phyloP scores from a whole-genome alignment of 192 early-diverging fungal species.

The Entomortierella parvispora region DNA sequence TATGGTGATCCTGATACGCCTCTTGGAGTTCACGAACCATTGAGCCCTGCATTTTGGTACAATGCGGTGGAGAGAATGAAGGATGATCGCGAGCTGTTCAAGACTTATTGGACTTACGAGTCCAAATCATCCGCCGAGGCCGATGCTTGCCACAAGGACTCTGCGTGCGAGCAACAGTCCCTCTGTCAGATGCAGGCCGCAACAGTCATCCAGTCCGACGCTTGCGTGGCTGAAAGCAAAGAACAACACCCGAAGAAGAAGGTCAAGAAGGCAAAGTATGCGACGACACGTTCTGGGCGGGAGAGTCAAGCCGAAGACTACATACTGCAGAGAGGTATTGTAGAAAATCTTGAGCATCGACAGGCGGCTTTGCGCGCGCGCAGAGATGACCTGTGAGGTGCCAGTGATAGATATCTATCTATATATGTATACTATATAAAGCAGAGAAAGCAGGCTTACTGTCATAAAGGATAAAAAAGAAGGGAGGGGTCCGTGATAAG shows the following conservation, averaged over 20 bases:
- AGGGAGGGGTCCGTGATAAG: too few relatives aligned
- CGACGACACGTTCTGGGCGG: conserved; percentile 13
- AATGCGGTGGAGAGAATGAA: conserved; percentile 53
- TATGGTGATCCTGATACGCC: conserved; percentile 20
- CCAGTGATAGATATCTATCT: too few relatives aligned
- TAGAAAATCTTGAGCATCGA: neutral
- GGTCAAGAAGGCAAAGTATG: conserved; percentile 13
- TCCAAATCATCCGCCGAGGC: conserved; percentile 47
- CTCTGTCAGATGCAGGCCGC: conserved; percentile 49
- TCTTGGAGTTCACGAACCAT: conserved; percentile 17
- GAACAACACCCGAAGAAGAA: conserved; percentile 11
- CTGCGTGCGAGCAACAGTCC: conserved; percentile 18
- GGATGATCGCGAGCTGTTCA: conserved; percentile 39
- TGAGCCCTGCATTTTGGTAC: conserved; percentile 61
- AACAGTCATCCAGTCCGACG: conserved; percentile 23
- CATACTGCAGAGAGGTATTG: conserved; percentile 8
- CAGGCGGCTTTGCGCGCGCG: too few relatives aligned
- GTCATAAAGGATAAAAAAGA: too few relatives aligned
- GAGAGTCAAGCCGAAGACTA: conserved; percentile 13
- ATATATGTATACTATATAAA: too few relatives aligned
- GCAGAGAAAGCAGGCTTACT: too few relatives aligned
- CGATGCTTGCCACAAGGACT: conserved; percentile 9
- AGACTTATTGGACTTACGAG: conserved; percentile 54
- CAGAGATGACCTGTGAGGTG: too few relatives aligned
- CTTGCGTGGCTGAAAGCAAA: conserved; percentile 9